A percentile compares a stretch with the other conserved stretches of the same genome.
These are phyloP conservation scores for Penicillium sclerotigenum DNA, from an alignment of 2,329 filamentous ascomycete genomes.

Conservation along the genomic window DNA sequence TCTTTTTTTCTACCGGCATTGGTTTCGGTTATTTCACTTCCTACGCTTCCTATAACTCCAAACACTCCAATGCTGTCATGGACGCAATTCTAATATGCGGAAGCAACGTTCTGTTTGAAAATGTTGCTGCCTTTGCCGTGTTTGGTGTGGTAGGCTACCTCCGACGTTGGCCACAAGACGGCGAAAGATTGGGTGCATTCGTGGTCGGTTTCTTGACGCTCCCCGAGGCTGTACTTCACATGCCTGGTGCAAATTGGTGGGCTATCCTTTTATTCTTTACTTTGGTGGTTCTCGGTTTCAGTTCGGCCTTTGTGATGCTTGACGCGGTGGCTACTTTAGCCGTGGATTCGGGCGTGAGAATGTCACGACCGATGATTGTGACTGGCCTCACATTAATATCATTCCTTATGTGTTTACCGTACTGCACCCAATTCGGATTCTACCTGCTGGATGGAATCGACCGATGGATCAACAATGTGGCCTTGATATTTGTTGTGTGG, in stretches of 20 bases:
- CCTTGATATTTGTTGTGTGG: constrained; percentile 58
- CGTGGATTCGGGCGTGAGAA: constrained; percentile 52
- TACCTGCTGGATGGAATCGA: constrained; percentile 56
- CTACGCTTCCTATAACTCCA: constrained; percentile 57
- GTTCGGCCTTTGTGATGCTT: constrained; percentile 59
- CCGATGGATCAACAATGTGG: constrained; percentile 56
- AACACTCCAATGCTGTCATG: constrained; percentile 58
- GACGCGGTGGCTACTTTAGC: constrained; percentile 55
- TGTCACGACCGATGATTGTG: constrained; percentile 50
- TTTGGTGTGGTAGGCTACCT: constrained; percentile 58
- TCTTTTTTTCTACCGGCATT: constrained; percentile 59
- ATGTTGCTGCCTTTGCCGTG: constrained; percentile 49
- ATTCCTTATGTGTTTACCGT: constrained; percentile 55
- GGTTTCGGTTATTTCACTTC: constrained; percentile 59
- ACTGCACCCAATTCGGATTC: constrained; percentile 58
- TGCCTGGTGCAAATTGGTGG: constrained; percentile 59
- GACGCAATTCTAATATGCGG: constrained; percentile 56
- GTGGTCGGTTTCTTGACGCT: constrained; percentile 58
- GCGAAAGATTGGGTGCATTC: constrained; percentile 50
- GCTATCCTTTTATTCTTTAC: constrained; percentile 59
- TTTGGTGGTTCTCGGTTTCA: constrained; percentile 57
- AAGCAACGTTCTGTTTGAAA: constrained; percentile 58
- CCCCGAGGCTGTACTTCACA: constrained; percentile 55
- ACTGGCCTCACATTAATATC: constrained; percentile 50
- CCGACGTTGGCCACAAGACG: constrained; percentile 41